These are phyloP conservation scores for Staphylotrichum tortipilum DNA, from an alignment of 495 filamentous ascomycete species.

Conservation along the genomic window DNA sequence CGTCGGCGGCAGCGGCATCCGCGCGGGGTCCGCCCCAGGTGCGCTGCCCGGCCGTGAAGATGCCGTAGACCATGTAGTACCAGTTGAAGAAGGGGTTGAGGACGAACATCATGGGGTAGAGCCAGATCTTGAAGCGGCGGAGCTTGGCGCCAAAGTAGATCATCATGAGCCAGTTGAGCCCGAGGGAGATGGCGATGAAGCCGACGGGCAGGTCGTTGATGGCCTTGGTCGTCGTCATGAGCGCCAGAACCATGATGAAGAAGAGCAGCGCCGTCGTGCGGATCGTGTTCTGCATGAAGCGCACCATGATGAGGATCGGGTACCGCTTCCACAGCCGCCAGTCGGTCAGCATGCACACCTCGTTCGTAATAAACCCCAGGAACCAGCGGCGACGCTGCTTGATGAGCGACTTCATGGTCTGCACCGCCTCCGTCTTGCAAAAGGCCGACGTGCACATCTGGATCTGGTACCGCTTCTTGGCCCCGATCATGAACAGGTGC, in stretches of 20 bases:
- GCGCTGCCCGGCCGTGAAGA: slow-evolving; percentile 87
- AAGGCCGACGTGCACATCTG: slow-evolving; percentile 96
- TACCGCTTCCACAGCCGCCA: slow-evolving; percentile 85
- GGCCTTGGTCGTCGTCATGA: slow-evolving; percentile 75
- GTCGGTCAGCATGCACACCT: slow-evolving; percentile 97
- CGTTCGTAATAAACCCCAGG: slow-evolving; percentile 95
- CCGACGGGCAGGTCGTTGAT: slow-evolving; percentile 75
- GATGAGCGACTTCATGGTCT: slow-evolving; percentile 74
- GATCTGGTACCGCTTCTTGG: slow-evolving; percentile 86
- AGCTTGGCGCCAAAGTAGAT: slow-evolving; percentile 86
- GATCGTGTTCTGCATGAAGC: slow-evolving; percentile 95
- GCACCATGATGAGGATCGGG: slow-evolving; percentile 76
- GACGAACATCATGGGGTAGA: slow-evolving; percentile 94
- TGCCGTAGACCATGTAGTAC: slow-evolving; percentile 86
- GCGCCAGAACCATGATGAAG: slow-evolving; percentile 85
- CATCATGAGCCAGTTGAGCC: slow-evolving; percentile 94
- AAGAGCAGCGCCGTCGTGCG: slow-evolving; percentile 91
- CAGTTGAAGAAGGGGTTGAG: slow-evolving; percentile 98
- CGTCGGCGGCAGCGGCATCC: slow-evolving; percentile 79
- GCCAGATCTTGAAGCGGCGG: slow-evolving; percentile 82
- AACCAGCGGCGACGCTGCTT: slow-evolving; percentile 98
- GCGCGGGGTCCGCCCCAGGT: slow-evolving; percentile 96
- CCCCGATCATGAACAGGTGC: slow-evolving; percentile 98
- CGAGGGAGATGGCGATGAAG: slow-evolving; percentile 91
- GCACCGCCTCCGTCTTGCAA: slow-evolving; percentile 96